A percentile compares a stretch with the other conserved stretches of the same genome.
These are phyloP conservation scores for Chrysochromulina parva DNA, from an alignment of 78 protist species.

Conservation along the genomic window DNA sequence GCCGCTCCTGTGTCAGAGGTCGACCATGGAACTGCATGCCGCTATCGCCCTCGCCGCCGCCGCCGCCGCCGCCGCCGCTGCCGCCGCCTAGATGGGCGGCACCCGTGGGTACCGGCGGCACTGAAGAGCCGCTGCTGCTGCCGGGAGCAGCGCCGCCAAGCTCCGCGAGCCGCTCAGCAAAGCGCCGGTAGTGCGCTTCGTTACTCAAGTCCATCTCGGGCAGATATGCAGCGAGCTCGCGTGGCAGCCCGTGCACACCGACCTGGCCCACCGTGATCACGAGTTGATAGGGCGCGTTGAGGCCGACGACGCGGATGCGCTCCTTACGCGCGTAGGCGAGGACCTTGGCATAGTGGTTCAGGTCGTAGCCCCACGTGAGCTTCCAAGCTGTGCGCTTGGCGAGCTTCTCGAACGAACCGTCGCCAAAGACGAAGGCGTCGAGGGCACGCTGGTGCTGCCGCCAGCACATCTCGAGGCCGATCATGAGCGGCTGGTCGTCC, in stretches of 20 bases:
- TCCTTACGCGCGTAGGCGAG: neutral
- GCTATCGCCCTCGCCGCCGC: too few relatives aligned
- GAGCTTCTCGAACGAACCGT: neutral
- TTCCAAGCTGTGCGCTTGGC: too few relatives aligned
- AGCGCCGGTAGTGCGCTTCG: too few relatives aligned
- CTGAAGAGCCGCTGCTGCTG: too few relatives aligned
- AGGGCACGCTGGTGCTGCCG: neutral
- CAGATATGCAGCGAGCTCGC: neutral
- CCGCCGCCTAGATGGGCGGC: too few relatives aligned
- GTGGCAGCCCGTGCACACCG: neutral
- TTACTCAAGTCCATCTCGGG: too few relatives aligned
- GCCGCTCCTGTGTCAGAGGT: neutral
- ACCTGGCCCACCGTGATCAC: too few relatives aligned
- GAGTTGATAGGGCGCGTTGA: neutral
- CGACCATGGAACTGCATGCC: too few relatives aligned
- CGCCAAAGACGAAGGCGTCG: neutral
- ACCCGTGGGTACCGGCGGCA: too few relatives aligned
- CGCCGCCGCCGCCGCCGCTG: too few relatives aligned
- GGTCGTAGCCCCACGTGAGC: neutral
- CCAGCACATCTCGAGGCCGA: neutral
- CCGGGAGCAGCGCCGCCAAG: too few relatives aligned
- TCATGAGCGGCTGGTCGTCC: neutral
- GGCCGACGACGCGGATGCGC: neutral
- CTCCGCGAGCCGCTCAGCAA: too few relatives aligned
- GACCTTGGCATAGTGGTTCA: neutral